Percentiles rank a stretch among this genome's conserved stretches.
Conservation (phyloP, 257 asterid species). For the Ehretia macrophylla region DNA sequence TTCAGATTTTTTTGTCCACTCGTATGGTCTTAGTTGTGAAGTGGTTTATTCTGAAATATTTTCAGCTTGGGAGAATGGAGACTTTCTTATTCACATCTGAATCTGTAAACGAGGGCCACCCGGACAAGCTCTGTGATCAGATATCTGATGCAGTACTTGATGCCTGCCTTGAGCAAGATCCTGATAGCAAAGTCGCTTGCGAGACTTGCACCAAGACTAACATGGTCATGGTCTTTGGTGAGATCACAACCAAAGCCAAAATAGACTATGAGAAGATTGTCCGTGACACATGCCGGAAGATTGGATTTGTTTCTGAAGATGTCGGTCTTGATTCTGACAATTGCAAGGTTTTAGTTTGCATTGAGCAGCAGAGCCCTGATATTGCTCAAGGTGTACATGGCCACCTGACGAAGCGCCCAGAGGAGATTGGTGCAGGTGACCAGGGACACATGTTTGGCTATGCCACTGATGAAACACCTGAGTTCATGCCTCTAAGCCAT, state of each 20-base stretch:
- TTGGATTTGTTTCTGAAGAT: background rate
- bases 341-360: background rate
- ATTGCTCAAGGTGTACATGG: background rate
- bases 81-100: background rate
- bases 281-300: background rate
- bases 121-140: background rate
- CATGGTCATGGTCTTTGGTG: background rate
- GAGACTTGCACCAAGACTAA: background rate
- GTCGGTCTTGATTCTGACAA: background rate
- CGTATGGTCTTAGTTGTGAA: no score
- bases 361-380: background rate
- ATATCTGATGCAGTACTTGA: background rate
- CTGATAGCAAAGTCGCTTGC: background rate
- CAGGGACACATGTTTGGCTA: background rate
- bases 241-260: background rate
- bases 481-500: background rate
- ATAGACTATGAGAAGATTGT: background rate
- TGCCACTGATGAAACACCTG: background rate
- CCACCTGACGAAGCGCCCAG: constrained; percentile 1
- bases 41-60: no score
- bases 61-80: background rate
- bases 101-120: background rate
- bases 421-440: background rate
- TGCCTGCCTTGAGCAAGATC: background rate
- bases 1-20: background rate